phyloP scores from a whole-genome alignment of 176 grass and related monocot genomes.

The Alloteropsis semialata region DNA sequence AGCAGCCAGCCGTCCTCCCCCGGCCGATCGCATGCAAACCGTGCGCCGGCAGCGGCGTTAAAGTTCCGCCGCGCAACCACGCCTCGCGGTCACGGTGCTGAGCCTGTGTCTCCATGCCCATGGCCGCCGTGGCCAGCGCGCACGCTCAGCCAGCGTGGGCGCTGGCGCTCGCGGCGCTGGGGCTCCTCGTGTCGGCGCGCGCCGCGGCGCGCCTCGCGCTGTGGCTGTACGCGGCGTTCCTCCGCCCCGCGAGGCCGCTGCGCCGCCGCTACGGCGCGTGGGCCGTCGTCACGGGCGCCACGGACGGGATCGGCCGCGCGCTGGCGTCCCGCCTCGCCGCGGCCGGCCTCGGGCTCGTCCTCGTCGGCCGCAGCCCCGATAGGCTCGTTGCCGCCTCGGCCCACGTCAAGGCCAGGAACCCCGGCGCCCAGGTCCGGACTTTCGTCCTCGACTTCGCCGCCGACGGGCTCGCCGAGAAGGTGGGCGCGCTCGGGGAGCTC shows the following conservation, averaged over 20 bases:
- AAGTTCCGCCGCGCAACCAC: too few relatives aligned
- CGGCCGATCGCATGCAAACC: too few relatives aligned
- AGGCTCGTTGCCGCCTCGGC: constrained; percentile 45
- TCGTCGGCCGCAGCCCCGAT: constrained; percentile 66
- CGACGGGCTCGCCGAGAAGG: constrained; percentile 28
- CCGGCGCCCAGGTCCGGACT: constrained; percentile 27
- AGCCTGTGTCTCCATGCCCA: background rate
- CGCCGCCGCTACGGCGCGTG: constrained; percentile 53
- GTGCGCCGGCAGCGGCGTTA: too few relatives aligned
- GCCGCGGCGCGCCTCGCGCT: constrained; percentile 16
- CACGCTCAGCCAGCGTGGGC: constrained; percentile 43
- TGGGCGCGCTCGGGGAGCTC: constrained; percentile 37
- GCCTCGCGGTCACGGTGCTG: background rate
- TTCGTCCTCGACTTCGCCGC: constrained; percentile 67
- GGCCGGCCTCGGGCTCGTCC: constrained; percentile 45
- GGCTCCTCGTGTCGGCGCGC: constrained; percentile 35
- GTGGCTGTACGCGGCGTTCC: constrained; percentile 57
- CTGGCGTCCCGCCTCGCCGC: constrained; percentile 54
- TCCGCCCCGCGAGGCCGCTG: constrained; percentile 65
- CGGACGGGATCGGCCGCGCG: constrained; percentile 66
- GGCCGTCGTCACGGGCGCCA: constrained; percentile 79
- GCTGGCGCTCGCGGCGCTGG: constrained; percentile 30
- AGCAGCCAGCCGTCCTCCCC: too few relatives aligned
- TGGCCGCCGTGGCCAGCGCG: background rate
- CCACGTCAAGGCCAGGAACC: constrained; percentile 31